Evolutionary conservation across 2,329 filamentous ascomycete genomes (phyloP).

Genomic region (Pseudogymnoascus sp.): DNA sequence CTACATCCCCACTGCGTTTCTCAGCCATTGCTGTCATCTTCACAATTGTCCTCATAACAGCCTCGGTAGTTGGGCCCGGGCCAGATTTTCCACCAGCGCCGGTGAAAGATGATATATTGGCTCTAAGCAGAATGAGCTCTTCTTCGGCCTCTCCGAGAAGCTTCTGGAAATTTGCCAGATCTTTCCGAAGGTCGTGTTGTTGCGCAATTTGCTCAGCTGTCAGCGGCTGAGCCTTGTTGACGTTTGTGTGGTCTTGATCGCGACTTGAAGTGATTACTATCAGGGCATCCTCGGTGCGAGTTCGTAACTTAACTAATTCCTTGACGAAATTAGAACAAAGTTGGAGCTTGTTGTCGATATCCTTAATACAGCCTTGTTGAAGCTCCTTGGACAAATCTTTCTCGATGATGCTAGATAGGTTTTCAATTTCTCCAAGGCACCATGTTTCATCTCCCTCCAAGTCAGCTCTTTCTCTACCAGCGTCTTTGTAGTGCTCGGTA

Average conservation of each 20-base stretch:
- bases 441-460: conserved; percentile 63
- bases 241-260: conserved; percentile 60
- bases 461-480: conserved; percentile 55
- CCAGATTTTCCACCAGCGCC: conserved; percentile 36
- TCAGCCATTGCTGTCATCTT: conserved; percentile 93
- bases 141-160: conserved; percentile 74
- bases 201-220: conserved; percentile 75
- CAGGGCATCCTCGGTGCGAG: conserved; percentile 70
- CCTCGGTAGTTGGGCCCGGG: conserved; percentile 71
- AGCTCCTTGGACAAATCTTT: conserved; percentile 56
- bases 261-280: conserved; percentile 63
- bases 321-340: conserved; percentile 59
- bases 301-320: conserved; percentile 64
- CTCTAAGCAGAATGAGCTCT: conserved; percentile 67
- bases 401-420: conserved; percentile 58
- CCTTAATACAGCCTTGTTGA: conserved; percentile 58
- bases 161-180: conserved; percentile 67
- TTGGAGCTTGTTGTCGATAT: conserved; percentile 61
- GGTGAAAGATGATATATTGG: conserved; percentile 57
- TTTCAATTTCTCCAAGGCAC: conserved; percentile 67
- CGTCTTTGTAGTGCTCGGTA: conserved; percentile 43
- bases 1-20: conserved; percentile 82
- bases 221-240: conserved; percentile 63
- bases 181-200: conserved; percentile 72
- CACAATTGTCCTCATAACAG: conserved; percentile 79